A percentile compares a stretch with the other conserved stretches of the same genome.
phyloP scores from a whole-genome alignment of 1,284 basidiomycete species.

The Apiotrichum sp. region DNA sequence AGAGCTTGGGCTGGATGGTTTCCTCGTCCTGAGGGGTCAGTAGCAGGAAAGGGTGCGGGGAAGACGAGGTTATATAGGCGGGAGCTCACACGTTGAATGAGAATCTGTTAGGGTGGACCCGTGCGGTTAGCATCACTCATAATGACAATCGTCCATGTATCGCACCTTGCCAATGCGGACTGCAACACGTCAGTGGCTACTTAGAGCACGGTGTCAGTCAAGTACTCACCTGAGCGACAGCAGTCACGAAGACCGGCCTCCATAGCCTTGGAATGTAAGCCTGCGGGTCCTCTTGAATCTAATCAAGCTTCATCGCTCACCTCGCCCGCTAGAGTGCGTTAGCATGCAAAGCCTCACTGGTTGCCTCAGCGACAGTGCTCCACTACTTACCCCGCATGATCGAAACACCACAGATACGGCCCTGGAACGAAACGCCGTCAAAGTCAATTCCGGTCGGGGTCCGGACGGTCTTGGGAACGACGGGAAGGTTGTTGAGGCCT shows the following conservation, averaged over 20 bases:
- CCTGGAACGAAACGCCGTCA: constrained; percentile 83
- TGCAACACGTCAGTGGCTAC: constrained; percentile 11
- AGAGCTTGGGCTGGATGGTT: constrained; percentile 80
- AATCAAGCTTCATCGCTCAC: constrained; percentile 9
- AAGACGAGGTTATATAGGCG: neutral
- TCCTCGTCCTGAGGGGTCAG: constrained; percentile 68
- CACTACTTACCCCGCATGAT: constrained; percentile 59
- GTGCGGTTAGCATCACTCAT: constrained; percentile 19
- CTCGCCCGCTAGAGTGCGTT: constrained; percentile 32
- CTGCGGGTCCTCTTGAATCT: neutral
- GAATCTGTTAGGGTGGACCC: constrained; percentile 54
- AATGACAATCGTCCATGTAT: neutral
- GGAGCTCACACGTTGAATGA: constrained; percentile 74
- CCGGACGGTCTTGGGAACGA: constrained; percentile 66
- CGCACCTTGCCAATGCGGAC: constrained; percentile 48
- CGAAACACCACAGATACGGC: constrained; percentile 89
- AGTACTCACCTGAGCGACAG: constrained; percentile 53
- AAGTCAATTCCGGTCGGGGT: constrained; percentile 66
- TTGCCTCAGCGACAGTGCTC: neutral
- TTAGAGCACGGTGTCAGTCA: constrained; percentile 12
- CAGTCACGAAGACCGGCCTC: constrained; percentile 91
- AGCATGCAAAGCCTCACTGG: neutral
- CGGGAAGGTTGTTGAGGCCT: constrained; percentile 93
- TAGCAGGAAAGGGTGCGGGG: neutral
- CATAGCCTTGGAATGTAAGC: constrained; percentile 62